Evolutionary conservation across 2,329 filamentous ascomycete genomes (phyloP).

Genomic region (Sporothrix pallida): DNA sequence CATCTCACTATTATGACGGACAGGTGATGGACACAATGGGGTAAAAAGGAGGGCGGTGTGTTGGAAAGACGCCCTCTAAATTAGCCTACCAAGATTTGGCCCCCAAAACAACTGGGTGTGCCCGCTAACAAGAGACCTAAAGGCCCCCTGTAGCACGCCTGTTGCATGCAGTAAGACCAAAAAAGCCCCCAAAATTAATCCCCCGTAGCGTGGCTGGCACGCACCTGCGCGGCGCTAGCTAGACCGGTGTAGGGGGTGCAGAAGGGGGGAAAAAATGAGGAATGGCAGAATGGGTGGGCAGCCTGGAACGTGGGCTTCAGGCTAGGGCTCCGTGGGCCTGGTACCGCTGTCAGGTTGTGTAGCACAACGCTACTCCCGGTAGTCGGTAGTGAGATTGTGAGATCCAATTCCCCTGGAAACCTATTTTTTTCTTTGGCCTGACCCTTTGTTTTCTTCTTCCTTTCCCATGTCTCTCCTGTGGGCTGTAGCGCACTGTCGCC

Average conservation of each 20-base stretch:
- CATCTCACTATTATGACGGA: slow-evolving; percentile 18
- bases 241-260: slow-evolving; percentile 7
- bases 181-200: not conserved
- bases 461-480: slow-evolving; percentile 2
- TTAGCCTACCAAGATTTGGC: slow-evolving; percentile 20
- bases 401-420: not conserved
- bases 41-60: not conserved
- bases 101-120: slow-evolving; percentile 9
- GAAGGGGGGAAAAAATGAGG: too few species aligned
- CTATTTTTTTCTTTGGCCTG: not conserved
- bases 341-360: not conserved
- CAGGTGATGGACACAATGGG: not conserved
- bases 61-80: slow-evolving; percentile 15
- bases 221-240: slow-evolving; percentile 18
- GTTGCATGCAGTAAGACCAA: not conserved
- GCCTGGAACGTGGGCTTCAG: not conserved
- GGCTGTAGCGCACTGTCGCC: slow-evolving; percentile 27
- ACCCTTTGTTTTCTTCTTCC: too few species aligned
- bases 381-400: not conserved
- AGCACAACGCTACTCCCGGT: not conserved
- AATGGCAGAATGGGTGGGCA: not conserved
- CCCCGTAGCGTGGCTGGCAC: slow-evolving; percentile 26
- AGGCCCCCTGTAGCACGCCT: not conserved
- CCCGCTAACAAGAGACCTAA: slow-evolving; percentile 1
- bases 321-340: not conserved